Evolutionary conservation across 495 filamentous ascomycete genomes (phyloP), one percentile per base, ranked within the genome.

Genomic region (Hypoxylon rickii): DNA sequence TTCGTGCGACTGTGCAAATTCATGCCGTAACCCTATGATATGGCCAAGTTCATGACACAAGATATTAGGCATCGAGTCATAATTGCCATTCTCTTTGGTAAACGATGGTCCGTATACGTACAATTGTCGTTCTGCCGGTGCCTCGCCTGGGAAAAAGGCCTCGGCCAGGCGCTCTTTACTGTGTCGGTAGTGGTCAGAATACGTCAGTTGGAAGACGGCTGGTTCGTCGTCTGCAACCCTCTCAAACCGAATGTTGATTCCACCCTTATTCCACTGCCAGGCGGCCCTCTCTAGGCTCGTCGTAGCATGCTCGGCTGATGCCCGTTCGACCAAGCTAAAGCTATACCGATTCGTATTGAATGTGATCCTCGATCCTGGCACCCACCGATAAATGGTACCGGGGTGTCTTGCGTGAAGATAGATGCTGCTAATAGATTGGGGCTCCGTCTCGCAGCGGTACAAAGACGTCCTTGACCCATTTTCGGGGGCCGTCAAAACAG

Each of bases 131-230:
- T 20, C 1, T 10, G 17, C 11, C 2, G 3, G 42, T 4, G 15
- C 11, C 4, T 44, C 31, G 1, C 34, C 2, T 2, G 51, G 32
- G 11, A 54, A 46, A 33, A 40, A 20, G 7, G 16, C 12, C 1
- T n/a, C 1, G 3, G 41, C 51, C 19, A 43, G 13, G 2, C 19
- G 12, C 13, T 19, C 19, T 26, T 5, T 2, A 6, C 44, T 2
- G 40, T 13, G 16, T 32, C 22, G 1, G 18, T 15, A 13, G 10
- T 2, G 7, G 3, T 0, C 7, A 2, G 1, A 11, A 24, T 54
- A 54, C 7, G 5, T 18, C 6, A 54, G 42, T 16, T 40, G 42
- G 34, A 54, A 54, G 1, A 54, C 41, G n/a, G 51, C 32, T 4
- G 22, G 21, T 16, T 32, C 17, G n/a, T 46, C 7, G 17, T 44